Conservation (phyloP, 148 eudicot species). For the Diospyros kaki region DNA sequence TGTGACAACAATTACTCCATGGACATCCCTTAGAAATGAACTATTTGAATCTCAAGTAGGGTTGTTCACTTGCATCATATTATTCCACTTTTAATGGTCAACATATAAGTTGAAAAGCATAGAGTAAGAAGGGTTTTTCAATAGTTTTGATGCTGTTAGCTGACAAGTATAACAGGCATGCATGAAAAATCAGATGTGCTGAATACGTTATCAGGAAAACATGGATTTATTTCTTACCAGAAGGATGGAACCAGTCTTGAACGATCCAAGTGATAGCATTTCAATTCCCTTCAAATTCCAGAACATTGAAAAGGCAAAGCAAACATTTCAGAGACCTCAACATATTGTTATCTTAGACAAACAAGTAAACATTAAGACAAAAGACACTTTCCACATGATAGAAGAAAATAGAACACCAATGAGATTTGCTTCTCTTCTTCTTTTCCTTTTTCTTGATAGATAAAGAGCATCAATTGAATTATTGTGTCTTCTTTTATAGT, state of each 20-base stretch:
- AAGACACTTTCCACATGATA: neutral
- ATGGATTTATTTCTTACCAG: conserved; percentile 46
- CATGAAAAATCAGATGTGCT: neutral
- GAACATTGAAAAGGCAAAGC: neutral
- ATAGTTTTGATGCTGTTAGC: too few relatives aligned
- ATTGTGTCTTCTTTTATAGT: too few relatives aligned
- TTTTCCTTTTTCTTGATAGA: too few relatives aligned
- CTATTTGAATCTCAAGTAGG: neutral
- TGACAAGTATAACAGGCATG: neutral
- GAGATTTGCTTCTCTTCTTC: too few relatives aligned
- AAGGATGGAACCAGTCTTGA: conserved; percentile 94
- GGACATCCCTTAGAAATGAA: too few relatives aligned
- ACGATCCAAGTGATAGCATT: conserved; percentile 98
- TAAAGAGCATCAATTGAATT: too few relatives aligned
- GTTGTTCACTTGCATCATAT: neutral
- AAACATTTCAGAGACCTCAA: conserved; percentile 3
- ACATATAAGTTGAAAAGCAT: neutral
- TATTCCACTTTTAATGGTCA: neutral
- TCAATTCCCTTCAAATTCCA: conserved; percentile 75
- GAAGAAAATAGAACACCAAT: neutral
- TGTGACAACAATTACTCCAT: too few relatives aligned
- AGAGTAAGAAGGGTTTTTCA: neutral
- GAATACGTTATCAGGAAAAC: neutral
- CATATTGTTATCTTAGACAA: neutral
- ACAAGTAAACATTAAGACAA: neutral